A percentile compares a stretch with the other conserved stretches of the same genome.
Conservation (phyloP, 75 land plant species). For the Picea sitchensis region DNA sequence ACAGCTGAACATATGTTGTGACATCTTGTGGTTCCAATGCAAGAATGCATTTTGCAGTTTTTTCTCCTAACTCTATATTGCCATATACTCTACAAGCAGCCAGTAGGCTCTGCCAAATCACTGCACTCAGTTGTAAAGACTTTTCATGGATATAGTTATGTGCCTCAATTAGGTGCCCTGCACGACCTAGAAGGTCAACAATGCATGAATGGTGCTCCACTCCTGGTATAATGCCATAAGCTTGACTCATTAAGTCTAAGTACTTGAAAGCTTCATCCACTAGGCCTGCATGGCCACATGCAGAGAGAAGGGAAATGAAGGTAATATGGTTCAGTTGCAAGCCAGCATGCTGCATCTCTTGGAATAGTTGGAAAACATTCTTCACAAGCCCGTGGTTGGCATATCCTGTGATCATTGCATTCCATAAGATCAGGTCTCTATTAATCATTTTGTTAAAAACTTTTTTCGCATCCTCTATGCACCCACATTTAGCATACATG, state of each 20-base stretch:
- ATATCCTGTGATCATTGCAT: slow-evolving; percentile 2
- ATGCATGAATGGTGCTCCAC: background rate
- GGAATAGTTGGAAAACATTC: background rate
- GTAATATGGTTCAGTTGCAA: slow-evolving; percentile 2
- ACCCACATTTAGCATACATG: background rate
- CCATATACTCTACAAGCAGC: slow-evolving; percentile 1
- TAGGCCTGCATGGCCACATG: slow-evolving; percentile 13
- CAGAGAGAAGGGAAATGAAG: slow-evolving; percentile 8
- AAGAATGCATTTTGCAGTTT: background rate
- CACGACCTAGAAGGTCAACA: background rate
- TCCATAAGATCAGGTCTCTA: background rate
- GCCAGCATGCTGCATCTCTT: background rate
- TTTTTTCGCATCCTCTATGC: background rate
- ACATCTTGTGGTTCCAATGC: too few species aligned
- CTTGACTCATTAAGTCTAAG: slow-evolving; percentile 4
- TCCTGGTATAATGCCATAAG: slow-evolving; percentile 2
- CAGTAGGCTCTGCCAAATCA: background rate
- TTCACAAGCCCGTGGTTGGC: background rate
- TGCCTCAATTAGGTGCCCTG: background rate
- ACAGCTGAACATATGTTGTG: too few species aligned
- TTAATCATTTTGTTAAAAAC: background rate
- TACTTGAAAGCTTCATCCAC: slow-evolving; percentile 4
- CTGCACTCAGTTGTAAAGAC: background rate
- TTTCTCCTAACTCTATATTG: background rate
- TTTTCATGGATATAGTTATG: background rate